A percentile compares a stretch with the other conserved stretches of the same genome.
Conservation (phyloP, 768 basidiomycete species). For the Mycena latifolia region DNA sequence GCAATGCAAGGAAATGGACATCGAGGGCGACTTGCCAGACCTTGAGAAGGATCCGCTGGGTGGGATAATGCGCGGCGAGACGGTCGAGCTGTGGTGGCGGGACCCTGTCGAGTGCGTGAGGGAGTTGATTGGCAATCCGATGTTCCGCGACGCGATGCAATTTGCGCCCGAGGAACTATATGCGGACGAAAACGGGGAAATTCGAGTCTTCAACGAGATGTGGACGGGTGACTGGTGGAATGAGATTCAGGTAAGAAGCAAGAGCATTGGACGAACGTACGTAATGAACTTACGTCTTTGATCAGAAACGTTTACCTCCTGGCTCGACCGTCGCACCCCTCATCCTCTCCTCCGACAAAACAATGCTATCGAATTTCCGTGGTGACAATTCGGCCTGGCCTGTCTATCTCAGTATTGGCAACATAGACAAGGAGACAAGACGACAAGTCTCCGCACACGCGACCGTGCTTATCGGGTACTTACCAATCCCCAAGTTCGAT, state of each 20-base stretch:
- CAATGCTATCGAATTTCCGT: conserved; percentile 42
- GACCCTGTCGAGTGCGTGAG: conserved; percentile 40
- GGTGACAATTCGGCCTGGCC: conserved; percentile 50
- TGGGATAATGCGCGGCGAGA: conserved; percentile 12
- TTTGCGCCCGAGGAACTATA: conserved; percentile 40
- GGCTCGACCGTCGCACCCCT: conserved; percentile 41
- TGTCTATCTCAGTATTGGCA: conserved; percentile 49
- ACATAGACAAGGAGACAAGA: conserved; percentile 42
- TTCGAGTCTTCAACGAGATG: conserved; percentile 42
- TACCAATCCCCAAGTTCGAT: conserved; percentile 48
- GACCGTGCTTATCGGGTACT: conserved; percentile 46
- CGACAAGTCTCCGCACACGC: conserved; percentile 42
- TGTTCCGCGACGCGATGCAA: conserved; percentile 38
- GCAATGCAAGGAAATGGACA: conserved; percentile 35
- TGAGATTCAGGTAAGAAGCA: conserved; percentile 42
- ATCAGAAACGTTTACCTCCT: conserved; percentile 9
- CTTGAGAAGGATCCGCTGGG: conserved; percentile 21
- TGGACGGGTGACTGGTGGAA: conserved; percentile 48
- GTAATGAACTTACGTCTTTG: background rate
- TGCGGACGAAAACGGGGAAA: conserved; percentile 4
- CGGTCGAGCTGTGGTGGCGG: conserved; percentile 41
- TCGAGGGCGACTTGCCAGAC: conserved; percentile 35
- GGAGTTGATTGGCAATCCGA: conserved; percentile 42
- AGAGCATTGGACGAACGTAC: background rate
- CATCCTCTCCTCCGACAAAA: conserved; percentile 52